A percentile compares a stretch with the other conserved stretches of the same genome.
Conservation (phyloP, 2,329 filamentous ascomycete species). For the Penicillium sp. region DNA sequence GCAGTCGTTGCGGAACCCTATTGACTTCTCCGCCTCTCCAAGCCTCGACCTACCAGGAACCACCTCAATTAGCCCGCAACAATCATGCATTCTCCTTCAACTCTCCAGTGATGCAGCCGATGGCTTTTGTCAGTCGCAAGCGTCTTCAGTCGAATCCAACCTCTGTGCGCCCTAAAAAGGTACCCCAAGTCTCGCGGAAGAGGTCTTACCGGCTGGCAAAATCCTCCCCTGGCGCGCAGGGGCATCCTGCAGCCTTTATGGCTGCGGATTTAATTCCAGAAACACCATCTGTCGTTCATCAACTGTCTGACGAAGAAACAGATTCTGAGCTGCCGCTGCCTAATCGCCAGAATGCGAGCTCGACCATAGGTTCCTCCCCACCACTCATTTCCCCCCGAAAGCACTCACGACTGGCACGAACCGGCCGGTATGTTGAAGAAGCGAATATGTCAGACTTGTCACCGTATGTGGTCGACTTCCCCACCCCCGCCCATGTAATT, state of each 20-base stretch:
- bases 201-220: conserved; percentile 74
- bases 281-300: conserved; percentile 53
- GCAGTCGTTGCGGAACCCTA: conserved; percentile 50
- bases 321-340: conserved; percentile 73
- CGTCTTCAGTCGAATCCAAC: conserved; percentile 69
- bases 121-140: conserved; percentile 60
- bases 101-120: conserved; percentile 44
- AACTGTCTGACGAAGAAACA: conserved; percentile 65
- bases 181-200: conserved; percentile 70
- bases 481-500: conserved; percentile 66
- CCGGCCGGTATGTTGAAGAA: too few species aligned
- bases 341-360: conserved; percentile 42
- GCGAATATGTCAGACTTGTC: too few species aligned
- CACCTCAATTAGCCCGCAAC: conserved; percentile 58
- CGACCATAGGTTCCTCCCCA: conserved; percentile 67
- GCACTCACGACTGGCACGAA: too few species aligned
- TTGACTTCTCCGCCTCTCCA: conserved; percentile 85
- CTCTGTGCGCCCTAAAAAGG: conserved; percentile 59
- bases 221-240: conserved; percentile 82
- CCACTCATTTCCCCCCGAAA: too few species aligned
- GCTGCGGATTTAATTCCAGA: conserved; percentile 70
- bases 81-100: conserved; percentile 48
- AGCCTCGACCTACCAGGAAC: conserved; percentile 78
- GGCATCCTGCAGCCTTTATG: conserved; percentile 78
- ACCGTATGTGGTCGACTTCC: too few species aligned